phyloP scores from a whole-genome alignment of 2,329 filamentous ascomycete genomes.

The Ceratocystis harringtonii region DNA sequence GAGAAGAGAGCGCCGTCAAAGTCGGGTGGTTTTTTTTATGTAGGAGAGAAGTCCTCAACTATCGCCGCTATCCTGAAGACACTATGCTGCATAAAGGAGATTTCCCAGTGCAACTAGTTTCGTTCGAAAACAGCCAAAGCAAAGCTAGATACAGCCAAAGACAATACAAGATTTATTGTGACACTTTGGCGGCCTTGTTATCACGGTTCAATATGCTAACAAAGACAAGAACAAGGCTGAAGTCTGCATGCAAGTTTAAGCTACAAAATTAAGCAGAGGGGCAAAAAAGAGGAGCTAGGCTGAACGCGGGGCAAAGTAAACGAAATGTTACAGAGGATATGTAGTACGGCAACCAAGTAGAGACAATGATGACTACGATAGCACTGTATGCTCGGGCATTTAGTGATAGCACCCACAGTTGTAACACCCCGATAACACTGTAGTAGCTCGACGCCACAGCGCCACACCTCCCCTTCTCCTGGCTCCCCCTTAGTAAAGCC shows the following conservation, averaged over 20 bases:
- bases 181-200: not conserved
- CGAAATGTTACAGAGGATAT: not conserved
- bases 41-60: not conserved
- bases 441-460: not conserved
- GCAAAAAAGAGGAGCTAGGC: not conserved
- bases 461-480: slow-evolving; percentile 3
- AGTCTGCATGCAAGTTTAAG: not conserved
- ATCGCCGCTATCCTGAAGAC: not conserved
- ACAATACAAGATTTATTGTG: not conserved
- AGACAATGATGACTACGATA: not conserved
- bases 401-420: not conserved
- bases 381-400: not conserved
- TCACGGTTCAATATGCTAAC: not conserved
- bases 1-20: not conserved
- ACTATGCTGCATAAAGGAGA: not conserved
- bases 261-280: not conserved
- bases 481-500: not conserved
- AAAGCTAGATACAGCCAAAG: not conserved
- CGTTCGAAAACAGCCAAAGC: not conserved
- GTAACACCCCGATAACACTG: not conserved
- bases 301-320: slow-evolving; percentile 8
- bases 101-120: not conserved
- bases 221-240: not conserved
- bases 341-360: not conserved
- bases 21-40: not conserved